A percentile compares a stretch with the other conserved stretches of the same genome.
Conservation (phyloP, 768 basidiomycete genomes). For the Tulasnella sp. region DNA sequence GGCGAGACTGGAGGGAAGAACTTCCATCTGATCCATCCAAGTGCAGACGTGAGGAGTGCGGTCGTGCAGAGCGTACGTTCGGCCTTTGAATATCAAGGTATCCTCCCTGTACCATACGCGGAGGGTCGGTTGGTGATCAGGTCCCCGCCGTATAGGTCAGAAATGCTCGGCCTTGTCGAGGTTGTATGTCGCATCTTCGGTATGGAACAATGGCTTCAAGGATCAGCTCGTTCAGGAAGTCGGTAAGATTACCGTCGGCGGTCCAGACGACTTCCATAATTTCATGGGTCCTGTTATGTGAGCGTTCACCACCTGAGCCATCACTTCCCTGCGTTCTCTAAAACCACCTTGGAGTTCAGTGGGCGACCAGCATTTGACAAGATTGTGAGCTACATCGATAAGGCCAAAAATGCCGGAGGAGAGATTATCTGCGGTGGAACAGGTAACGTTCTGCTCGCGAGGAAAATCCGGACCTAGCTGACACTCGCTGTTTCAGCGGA, state of each 20-base stretch:
- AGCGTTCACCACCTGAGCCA: slow-evolving; percentile 32
- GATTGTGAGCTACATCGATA: slow-evolving; percentile 73
- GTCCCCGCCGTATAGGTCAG: slow-evolving; percentile 54
- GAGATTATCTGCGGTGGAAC: slow-evolving; percentile 84
- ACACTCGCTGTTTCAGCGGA: slow-evolving; percentile 51
- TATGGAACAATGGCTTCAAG: slow-evolving; percentile 86
- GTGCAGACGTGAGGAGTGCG: slow-evolving; percentile 85
- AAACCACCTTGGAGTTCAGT: slow-evolving; percentile 41
- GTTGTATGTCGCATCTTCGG: slow-evolving; percentile 78
- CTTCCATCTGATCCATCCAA: slow-evolving; percentile 88
- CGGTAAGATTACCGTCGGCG: slow-evolving; percentile 81
- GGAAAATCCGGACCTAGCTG: not conserved
- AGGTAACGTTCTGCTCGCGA: slow-evolving; percentile 44
- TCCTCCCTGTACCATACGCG: not conserved
- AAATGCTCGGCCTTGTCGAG: slow-evolving; percentile 96
- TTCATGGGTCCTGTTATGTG: slow-evolving; percentile 98
- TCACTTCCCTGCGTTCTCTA: not conserved
- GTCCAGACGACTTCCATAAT: slow-evolving; percentile 67
- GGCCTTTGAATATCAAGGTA: slow-evolving; percentile 93
- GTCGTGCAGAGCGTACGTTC: slow-evolving; percentile 82
- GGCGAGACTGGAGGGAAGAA: slow-evolving; percentile 99
- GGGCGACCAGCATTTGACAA: slow-evolving; percentile 86
- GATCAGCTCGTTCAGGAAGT: slow-evolving; percentile 69
- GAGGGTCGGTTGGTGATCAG: not conserved
- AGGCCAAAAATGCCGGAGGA: slow-evolving; percentile 85